These are phyloP conservation scores for Populus ilicifolia DNA, from an alignment of 345 rosid genomes.

Conservation along the genomic window DNA sequence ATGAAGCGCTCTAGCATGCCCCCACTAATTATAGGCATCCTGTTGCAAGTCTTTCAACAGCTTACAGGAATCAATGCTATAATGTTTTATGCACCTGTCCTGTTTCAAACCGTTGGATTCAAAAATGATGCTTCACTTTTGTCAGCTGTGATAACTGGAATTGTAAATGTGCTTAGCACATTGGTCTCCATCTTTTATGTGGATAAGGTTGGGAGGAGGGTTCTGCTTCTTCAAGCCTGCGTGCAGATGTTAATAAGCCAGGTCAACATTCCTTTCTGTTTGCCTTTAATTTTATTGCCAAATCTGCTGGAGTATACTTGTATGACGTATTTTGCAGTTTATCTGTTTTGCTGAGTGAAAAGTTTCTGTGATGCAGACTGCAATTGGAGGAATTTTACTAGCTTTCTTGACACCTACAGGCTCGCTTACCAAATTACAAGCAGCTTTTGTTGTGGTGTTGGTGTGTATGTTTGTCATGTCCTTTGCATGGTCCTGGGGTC, in stretches of 20 bases:
- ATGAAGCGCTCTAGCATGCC: conserved; percentile 6
- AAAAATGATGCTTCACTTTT: conserved; percentile 21
- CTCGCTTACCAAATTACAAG: conserved; percentile 6
- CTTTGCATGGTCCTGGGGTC: conserved; percentile 28
- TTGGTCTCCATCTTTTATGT: conserved; percentile 12
- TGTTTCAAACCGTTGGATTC: conserved; percentile 22
- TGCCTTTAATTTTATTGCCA: background rate
- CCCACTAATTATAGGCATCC: conserved; percentile 10
- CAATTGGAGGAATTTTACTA: conserved; percentile 8
- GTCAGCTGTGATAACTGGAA: conserved; percentile 23
- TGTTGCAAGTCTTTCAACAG: conserved; percentile 20
- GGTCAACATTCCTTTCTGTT: background rate
- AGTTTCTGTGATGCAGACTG: conserved; percentile 4
- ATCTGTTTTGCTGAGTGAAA: background rate
- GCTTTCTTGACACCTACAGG: background rate
- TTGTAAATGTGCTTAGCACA: conserved; percentile 18
- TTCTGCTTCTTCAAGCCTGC: conserved; percentile 16
- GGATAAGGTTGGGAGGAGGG: conserved; percentile 17
- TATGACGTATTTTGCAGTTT: too few relatives aligned
- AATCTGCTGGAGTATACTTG: background rate
- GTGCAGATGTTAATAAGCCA: conserved; percentile 10
- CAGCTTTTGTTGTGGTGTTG: background rate
- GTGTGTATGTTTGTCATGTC: conserved; percentile 18
- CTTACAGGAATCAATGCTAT: conserved; percentile 28
- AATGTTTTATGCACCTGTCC: conserved; percentile 23